Base-by-base conservation (phyloP, 208 protist genomes). In the Phytomonas sp. region DNA sequence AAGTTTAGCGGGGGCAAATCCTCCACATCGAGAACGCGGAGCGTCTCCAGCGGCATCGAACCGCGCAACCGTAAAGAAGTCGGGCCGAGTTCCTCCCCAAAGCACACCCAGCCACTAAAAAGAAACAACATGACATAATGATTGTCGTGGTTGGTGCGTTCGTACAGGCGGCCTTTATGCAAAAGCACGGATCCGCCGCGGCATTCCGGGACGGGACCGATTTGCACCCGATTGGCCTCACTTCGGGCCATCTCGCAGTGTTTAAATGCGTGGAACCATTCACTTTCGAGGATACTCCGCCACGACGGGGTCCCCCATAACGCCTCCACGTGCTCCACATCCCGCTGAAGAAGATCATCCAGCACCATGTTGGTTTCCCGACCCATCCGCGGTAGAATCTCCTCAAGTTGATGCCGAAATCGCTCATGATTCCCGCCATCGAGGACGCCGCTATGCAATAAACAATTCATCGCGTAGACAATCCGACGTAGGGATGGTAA, bases 71-170 rank as follows among this genome's bases (percentile, higher is more conserved):
- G 81, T 70, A 94, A 74, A 0, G 83, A 79, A 10, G 84, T 83
- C 66, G 75, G 86, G 63, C 72, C 72, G n/a, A 82, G 70, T 71
- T 94, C 91, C 70, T 94, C 86, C n/a, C 76, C 85, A 70, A 91
- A 94, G 72, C 86, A 91, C 40, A 92, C 66, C 70, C 75, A 88
- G 74, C 94, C 87, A 67, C 71, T 89, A 77, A 96, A 96, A 63
- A 94, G 72, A 67, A 96, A 89, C 66, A 88, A 60, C 0, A 96
- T 76, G 6, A 87, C 82, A 60, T 93, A 82, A 71, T 93, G 88
- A 8, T 81, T 79, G 12, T 82, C 84, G 16, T 86, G 87, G 2
- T 80, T 68, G 62, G 77, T 91, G 65, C 76, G 63, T 77, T 93
- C 93, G 34, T 69, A 62, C 32, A 95, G 71, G 6, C 84, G 78